phyloP scores from a whole-genome alignment of 2,329 filamentous ascomycete genomes.

The Trichoderma simmonsii region DNA sequence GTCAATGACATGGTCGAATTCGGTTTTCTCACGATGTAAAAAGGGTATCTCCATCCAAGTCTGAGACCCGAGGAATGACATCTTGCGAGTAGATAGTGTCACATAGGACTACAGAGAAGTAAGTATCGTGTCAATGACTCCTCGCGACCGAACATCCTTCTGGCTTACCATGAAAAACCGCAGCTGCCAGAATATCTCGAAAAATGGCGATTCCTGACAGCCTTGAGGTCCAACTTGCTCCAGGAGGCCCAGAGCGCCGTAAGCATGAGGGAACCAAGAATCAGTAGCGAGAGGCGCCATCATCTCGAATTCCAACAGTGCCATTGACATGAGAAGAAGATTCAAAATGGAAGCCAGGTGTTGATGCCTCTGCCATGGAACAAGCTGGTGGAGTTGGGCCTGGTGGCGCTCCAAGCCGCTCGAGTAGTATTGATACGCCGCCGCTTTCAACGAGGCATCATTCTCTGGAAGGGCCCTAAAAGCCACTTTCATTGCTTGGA shows the following conservation, averaged over 20 bases:
- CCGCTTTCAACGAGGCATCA: background rate
- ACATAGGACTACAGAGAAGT: background rate
- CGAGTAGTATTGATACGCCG: background rate
- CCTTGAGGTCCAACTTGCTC: background rate
- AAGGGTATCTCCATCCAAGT: slow-evolving; percentile 8
- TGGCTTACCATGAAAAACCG: background rate
- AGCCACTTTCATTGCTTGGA: background rate
- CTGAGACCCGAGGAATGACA: background rate
- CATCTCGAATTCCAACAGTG: slow-evolving; percentile 16
- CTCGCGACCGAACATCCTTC: too few species aligned
- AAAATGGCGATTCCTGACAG: slow-evolving; percentile 13
- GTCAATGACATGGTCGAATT: slow-evolving; percentile 14
- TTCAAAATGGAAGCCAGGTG: background rate
- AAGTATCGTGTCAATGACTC: background rate
- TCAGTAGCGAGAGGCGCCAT: slow-evolving; percentile 1
- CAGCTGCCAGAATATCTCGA: slow-evolving; percentile 15
- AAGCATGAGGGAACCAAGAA: slow-evolving; percentile 10
- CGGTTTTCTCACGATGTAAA: slow-evolving; percentile 1
- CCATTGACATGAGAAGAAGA: slow-evolving; percentile 6
- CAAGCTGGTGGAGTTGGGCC: background rate
- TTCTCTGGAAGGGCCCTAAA: background rate
- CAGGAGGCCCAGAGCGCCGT: background rate
- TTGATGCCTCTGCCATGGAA: background rate
- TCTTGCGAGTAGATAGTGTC: background rate
- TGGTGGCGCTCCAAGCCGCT: background rate